phyloP scores from a whole-genome alignment of 164 flowering plant genomes.

The Umbellularia californica region DNA sequence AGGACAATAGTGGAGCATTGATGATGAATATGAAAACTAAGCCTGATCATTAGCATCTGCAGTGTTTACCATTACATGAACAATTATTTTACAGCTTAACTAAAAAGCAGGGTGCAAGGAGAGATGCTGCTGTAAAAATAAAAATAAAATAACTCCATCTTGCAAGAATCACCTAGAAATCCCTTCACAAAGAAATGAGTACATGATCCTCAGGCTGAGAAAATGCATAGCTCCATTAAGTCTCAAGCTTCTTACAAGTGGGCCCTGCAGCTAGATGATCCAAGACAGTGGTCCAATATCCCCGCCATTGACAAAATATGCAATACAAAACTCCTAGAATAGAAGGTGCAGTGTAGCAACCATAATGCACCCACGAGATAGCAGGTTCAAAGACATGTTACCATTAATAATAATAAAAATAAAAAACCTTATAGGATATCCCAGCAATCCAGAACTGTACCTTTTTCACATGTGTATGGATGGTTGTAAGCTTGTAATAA shows the following conservation, averaged over 20 bases:
- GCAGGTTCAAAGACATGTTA: no score
- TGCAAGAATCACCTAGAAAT: neutral
- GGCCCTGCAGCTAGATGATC: neutral
- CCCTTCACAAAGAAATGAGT: neutral
- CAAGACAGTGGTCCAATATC: neutral
- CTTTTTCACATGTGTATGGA: neutral
- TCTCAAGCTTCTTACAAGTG: neutral
- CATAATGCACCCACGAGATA: no score
- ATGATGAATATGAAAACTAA: constrained; percentile 32
- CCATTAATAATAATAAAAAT: no score
- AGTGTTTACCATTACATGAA: neutral
- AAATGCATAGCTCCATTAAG: neutral
- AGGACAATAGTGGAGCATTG: constrained; percentile 29
- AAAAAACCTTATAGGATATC: neutral
- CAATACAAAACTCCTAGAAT: neutral
- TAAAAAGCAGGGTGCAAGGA: neutral
- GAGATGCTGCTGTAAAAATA: neutral
- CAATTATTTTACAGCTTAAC: neutral
- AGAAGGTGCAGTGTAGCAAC: neutral
- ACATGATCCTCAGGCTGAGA: neutral
- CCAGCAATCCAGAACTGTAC: neutral
- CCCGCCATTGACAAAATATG: neutral
- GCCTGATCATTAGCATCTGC: constrained; percentile 80
- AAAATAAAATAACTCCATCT: neutral
- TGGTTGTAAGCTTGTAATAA: no score